These are phyloP conservation scores for Seiridium unicorne DNA, from an alignment of 2,329 filamentous ascomycete genomes.

Conservation along the genomic window DNA sequence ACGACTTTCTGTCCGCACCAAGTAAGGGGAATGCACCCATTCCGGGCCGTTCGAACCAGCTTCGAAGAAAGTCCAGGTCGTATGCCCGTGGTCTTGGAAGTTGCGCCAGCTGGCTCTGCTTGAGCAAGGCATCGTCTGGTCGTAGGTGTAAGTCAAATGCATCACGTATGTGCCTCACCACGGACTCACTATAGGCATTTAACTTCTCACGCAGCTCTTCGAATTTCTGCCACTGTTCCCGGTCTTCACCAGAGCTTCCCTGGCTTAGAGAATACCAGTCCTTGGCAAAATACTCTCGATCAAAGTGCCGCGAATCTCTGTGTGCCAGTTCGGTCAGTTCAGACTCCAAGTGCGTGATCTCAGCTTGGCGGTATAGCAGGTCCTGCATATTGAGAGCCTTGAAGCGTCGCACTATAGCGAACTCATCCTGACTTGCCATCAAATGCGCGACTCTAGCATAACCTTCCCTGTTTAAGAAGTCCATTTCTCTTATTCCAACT, in stretches of 20 bases:
- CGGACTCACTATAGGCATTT: conserved; percentile 11
- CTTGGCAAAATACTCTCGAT: conserved; percentile 6
- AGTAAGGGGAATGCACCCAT: conserved; percentile 20
- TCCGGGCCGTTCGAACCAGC: conserved; percentile 17
- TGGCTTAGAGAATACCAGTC: conserved; percentile 13
- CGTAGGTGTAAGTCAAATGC: neutral
- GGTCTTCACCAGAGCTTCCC: neutral
- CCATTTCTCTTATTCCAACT: too few relatives aligned
- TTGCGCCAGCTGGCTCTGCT: conserved; percentile 4
- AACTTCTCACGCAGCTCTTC: conserved; percentile 11
- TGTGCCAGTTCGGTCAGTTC: conserved; percentile 9
- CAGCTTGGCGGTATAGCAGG: conserved; percentile 27
- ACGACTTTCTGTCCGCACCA: conserved; percentile 16
- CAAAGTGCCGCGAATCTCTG: neutral
- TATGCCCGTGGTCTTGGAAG: conserved; percentile 4
- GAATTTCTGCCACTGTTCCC: conserved; percentile 10
- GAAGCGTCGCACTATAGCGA: conserved; percentile 26
- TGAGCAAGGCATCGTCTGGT: conserved; percentile 11
- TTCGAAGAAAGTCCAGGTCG: conserved; percentile 11
- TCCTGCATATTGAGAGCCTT: conserved; percentile 21
- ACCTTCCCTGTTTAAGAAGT: conserved; percentile 15
- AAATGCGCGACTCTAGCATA: conserved; percentile 22
- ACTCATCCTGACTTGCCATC: conserved; percentile 22
- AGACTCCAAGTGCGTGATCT: conserved; percentile 22
- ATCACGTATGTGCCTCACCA: neutral